A percentile compares a stretch with the other conserved stretches of the same genome.
phyloP scores from a whole-genome alignment of 202 grass and related monocot genomes.

The Carex sylvatica region DNA sequence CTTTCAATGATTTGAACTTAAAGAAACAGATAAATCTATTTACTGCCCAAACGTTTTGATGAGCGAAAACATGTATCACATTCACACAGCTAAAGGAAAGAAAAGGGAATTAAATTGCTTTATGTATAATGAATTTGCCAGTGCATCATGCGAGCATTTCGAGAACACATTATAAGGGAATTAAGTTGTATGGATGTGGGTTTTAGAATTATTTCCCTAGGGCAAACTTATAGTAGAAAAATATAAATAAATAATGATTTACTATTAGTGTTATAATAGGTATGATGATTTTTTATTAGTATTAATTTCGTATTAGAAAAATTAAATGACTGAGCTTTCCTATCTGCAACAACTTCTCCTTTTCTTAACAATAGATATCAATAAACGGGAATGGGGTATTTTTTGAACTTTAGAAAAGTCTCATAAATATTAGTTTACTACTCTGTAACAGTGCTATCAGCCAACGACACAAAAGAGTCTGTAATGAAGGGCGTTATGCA shows the following conservation, averaged over 20 bases:
- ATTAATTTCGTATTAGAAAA: slow-evolving; percentile 3
- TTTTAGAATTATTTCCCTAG: neutral
- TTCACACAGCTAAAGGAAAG: neutral
- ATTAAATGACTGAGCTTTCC: neutral
- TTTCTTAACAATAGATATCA: neutral
- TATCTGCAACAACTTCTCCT: neutral
- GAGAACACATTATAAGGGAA: neutral
- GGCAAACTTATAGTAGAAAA: neutral
- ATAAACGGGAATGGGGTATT: neutral
- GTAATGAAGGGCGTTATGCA: slow-evolving; percentile 63
- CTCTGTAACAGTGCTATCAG: slow-evolving; percentile 40
- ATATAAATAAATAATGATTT: neutral
- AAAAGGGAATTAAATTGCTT: neutral
- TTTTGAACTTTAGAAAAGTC: neutral
- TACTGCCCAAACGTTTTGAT: neutral
- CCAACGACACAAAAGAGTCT: slow-evolving; percentile 28
- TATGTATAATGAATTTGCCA: slow-evolving; percentile 5
- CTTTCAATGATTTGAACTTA: neutral
- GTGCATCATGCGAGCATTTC: neutral
- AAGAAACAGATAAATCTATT: neutral
- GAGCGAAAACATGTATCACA: neutral
- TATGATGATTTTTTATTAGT: neutral
- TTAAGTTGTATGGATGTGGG: neutral
- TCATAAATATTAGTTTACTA: slow-evolving; percentile 2
- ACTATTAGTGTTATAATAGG: neutral